phyloP scores from a whole-genome alignment of 257 asterid genomes.

The Capsicum rhomboideum region DNA sequence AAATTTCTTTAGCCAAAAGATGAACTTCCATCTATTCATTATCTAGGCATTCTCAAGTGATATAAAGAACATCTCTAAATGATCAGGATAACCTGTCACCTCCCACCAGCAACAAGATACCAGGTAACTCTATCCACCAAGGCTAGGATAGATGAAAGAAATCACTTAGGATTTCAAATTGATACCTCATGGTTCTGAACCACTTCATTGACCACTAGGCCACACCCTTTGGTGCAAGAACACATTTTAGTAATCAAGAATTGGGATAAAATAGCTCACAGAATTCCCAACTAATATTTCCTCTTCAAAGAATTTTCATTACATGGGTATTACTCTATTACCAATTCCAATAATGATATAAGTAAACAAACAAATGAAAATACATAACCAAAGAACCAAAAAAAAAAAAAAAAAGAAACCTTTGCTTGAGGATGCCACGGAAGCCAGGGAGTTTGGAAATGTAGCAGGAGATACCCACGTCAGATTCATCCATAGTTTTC shows the following conservation, averaged over 20 bases:
- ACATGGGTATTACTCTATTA: neutral
- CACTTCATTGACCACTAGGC: no score
- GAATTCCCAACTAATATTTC: neutral
- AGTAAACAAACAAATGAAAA: neutral
- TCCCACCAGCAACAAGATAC: no score
- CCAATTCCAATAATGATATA: neutral
- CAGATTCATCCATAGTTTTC: constrained; percentile 60
- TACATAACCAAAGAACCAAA: neutral
- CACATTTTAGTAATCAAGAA: neutral
- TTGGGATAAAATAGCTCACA: neutral
- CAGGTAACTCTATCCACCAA: no score
- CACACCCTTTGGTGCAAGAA: no score
- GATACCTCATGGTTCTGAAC: no score
- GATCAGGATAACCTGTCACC: no score
- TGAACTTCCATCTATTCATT: neutral
- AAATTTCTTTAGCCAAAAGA: neutral
- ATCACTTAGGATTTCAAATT: no score
- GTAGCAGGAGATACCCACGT: constrained; percentile 78
- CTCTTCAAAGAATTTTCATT: neutral
- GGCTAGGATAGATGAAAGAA: no score
- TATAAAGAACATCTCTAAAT: neutral
- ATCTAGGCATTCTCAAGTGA: neutral
- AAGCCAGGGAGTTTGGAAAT: constrained; percentile 77
- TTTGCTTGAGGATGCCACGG: constrained; percentile 82
- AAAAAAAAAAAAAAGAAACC: constrained; percentile 23